Base-by-base conservation (phyloP, 805 yeast genomes). In the Jamesozyma jinghongensis region DNA sequence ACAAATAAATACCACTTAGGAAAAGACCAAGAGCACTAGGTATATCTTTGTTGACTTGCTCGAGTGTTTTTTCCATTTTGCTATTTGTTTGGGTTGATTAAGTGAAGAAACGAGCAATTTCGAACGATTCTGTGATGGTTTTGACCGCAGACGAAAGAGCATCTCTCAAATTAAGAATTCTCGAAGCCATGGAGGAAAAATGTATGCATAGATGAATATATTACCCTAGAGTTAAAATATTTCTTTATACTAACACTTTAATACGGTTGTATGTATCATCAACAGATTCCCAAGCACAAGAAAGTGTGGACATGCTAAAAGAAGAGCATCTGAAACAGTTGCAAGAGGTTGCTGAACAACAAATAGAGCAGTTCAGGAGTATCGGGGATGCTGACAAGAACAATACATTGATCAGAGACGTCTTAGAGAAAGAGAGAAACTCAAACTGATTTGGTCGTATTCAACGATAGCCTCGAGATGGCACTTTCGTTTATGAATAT, bases 131-230 rank as follows among this genome's bases (percentile, higher is more conserved):
- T 13, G n/a, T 10, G 13, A 42, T 42, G 47, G 19, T 36, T 18
- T 30, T 49, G 17, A 44, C 45, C 5, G 45, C 42, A 17, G 42
- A 41, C 20, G 43, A 44, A 17, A 45, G 42, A 34, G 39, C 29
- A 5, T 40, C 38, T 30, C 31, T 43, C 27, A 51, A 45, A 40
- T 25, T 25, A 16, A 40, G 44, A 17, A 41, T 51, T 10, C 17
- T 51, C 5, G 34, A 36, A 14, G 40, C 34, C 14, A 36, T 51
- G 36, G 46, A 44, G 26, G 41, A 38, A 18, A 46, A 40, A 25
- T 41, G 56, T 52, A 50, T 48, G 56, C 46, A 14, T 22, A 14
- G 16, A 32, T 6, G 26, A 10, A 6, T 20, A 14, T 10, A 5
- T 13, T 27, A n/a, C n/a, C 5, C 5, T 14, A 10, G 26, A 10